Conservation (phyloP, 164 flowering plant genomes). For the Stephania japonica region DNA sequence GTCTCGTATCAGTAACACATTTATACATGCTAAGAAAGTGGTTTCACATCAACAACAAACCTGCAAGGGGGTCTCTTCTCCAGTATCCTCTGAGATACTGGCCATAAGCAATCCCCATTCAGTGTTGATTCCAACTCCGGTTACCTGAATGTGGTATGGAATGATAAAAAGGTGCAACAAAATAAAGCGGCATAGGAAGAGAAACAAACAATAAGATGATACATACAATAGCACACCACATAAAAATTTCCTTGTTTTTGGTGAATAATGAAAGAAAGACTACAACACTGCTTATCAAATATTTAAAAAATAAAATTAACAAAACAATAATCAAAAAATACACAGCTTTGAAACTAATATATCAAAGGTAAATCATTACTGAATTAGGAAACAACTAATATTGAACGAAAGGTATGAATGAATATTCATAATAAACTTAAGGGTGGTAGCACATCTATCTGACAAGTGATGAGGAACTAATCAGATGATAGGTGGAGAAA, state of each 20-base stretch:
- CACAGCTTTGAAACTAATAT: too few species aligned
- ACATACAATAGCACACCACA: background rate
- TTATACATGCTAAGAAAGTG: background rate
- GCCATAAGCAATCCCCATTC: conserved; percentile 99
- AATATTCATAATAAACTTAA: too few species aligned
- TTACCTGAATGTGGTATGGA: conserved; percentile 45
- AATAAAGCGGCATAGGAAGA: background rate
- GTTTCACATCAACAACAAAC: conserved; percentile 24
- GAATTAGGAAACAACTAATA: too few species aligned
- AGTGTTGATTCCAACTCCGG: conserved; percentile 90
- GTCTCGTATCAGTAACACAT: background rate
- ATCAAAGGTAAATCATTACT: too few species aligned
- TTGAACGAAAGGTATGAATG: too few species aligned
- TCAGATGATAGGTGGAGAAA: too few species aligned
- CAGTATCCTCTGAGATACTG: conserved; percentile 89
- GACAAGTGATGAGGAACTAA: too few species aligned
- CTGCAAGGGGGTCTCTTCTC: conserved; percentile 99
- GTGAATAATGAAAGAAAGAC: background rate
- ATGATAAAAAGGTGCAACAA: background rate
- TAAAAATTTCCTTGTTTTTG: background rate
- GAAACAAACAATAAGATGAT: background rate
- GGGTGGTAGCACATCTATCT: too few species aligned
- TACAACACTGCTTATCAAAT: background rate
- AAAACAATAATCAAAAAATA: too few species aligned
- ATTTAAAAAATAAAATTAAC: too few species aligned